A percentile compares a stretch with the other conserved stretches of the same genome.
These are phyloP conservation scores for Solanum verrucosum DNA, from an alignment of 257 asterid genomes.

Conservation along the genomic window DNA sequence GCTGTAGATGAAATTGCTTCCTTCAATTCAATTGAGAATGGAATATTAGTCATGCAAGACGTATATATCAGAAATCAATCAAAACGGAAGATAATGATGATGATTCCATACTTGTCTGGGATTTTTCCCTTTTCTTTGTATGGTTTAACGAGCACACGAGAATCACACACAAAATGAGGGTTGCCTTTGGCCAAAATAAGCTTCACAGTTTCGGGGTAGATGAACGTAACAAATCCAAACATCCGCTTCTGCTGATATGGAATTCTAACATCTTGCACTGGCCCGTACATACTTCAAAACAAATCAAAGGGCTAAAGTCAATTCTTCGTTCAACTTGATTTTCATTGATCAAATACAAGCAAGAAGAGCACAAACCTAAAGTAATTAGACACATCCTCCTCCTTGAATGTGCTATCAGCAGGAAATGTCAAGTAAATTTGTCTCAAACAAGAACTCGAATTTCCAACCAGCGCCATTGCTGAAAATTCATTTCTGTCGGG, in stretches of 20 bases:
- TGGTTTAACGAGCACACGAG: constrained; percentile 61
- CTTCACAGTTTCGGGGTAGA: constrained; percentile 47
- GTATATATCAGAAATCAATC: neutral
- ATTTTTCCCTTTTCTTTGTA: constrained; percentile 65
- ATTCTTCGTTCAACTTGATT: neutral
- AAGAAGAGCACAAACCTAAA: constrained; percentile 42
- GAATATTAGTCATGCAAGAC: neutral
- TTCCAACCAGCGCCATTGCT: constrained; percentile 40
- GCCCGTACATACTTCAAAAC: constrained; percentile 53
- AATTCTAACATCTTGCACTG: constrained; percentile 65
- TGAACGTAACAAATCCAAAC: constrained; percentile 88
- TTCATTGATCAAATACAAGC: neutral
- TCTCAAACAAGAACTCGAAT: constrained; percentile 46
- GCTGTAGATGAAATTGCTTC: constrained; percentile 42
- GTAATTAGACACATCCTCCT: constrained; percentile 84
- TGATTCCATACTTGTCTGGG: constrained; percentile 44
- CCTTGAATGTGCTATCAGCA: constrained; percentile 81
- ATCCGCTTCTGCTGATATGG: constrained; percentile 68
- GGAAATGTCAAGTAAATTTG: constrained; percentile 92
- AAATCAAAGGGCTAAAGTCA: neutral
- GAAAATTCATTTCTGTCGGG: constrained; percentile 40
- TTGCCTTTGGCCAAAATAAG: constrained; percentile 55
- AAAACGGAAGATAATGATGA: neutral
- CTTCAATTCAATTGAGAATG: constrained; percentile 21
- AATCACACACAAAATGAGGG: constrained; percentile 58